Base-by-base conservation (phyloP, 345 rosid genomes). In the Hirschfeldia incana region DNA sequence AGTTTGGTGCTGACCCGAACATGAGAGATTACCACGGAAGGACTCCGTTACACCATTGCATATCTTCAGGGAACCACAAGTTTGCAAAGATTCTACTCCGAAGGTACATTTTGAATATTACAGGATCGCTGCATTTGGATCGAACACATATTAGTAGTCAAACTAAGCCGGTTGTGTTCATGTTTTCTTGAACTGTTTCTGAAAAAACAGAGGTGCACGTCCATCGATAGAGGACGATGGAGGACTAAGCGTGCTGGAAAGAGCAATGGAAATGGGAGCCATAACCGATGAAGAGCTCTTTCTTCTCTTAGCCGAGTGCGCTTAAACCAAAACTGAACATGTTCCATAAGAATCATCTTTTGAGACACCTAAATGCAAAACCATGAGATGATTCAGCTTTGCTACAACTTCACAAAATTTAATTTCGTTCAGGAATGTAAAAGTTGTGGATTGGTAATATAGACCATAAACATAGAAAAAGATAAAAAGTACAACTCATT, bases 251-350 rank as follows among this genome's bases (percentile, higher is more conserved):
- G 91, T 86, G 32, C 80, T 94, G 68, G 98, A 94, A 70, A 92
- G 97, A 74, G 93, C 94, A 33, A 94, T 92, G 98, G 97, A 92
- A 76, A 90, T 85, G 85, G 98, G 98, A 73, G 93, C 98, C 27
- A 92, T 94, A 61, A 83, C 92, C 3, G 96, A 94, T 59, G 98
- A 94, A 73, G 90, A 92, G 79, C 86, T 94, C 33, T 92, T 94
- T 78, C 81, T 94, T 78, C 61, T 89, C 81, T 93, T 94, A 34
- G 83, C 90, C 2, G 96, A 88, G 80, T 81, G 86, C 5, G 81
- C 81, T 1, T 78, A 72, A 66, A 57, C 36, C 46, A 5, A 16
- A 30, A 60, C 51, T 32, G 8, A 12, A 49, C 70, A 62, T 9
- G 17, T 44, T 29, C 61, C 61, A 8, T 16, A 3, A 51, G 44